Evolutionary conservation across 129 eudicot species (phyloP).

Genomic region (Tagetes patula): DNA sequence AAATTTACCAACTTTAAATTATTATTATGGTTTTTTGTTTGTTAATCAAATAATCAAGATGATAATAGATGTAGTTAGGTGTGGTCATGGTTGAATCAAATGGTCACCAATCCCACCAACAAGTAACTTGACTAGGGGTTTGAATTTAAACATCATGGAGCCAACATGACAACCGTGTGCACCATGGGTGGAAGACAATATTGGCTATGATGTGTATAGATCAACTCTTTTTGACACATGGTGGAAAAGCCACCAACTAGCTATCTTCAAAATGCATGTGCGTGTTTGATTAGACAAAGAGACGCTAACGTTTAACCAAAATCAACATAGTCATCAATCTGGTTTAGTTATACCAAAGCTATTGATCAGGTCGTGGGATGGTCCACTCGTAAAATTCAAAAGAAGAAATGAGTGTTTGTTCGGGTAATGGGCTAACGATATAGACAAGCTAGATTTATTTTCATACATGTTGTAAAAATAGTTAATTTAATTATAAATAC

Average conservation of each 20-base stretch:
- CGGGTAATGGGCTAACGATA: not conserved
- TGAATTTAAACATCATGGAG: constrained; percentile 6
- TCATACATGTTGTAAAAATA: no score
- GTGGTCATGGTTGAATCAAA: not conserved
- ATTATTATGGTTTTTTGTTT: not conserved
- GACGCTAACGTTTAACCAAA: not conserved
- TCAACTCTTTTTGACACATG: not conserved
- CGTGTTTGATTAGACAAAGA: not conserved
- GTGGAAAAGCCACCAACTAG: constrained; percentile 10
- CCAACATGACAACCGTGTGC: constrained; percentile 17
- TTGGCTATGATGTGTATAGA: not conserved
- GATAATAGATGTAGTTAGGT: not conserved
- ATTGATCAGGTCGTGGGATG: not conserved
- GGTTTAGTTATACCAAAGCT: not conserved
- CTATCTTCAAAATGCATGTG: constrained; percentile 6
- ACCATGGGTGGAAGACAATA: constrained; percentile 31
- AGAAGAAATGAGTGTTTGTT: not conserved
- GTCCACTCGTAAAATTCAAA: not conserved
- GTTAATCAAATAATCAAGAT: not conserved
- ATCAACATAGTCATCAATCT: no score
- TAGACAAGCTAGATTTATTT: no score
- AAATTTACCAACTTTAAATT: constrained; percentile 14
- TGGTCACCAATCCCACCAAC: constrained; percentile 10
- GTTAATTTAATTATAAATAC: no score
- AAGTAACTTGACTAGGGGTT: constrained; percentile 14